Evolutionary conservation across 768 basidiomycete genomes (phyloP), one percentile per base, ranked within the genome.

Genomic region (Suillus plorans): DNA sequence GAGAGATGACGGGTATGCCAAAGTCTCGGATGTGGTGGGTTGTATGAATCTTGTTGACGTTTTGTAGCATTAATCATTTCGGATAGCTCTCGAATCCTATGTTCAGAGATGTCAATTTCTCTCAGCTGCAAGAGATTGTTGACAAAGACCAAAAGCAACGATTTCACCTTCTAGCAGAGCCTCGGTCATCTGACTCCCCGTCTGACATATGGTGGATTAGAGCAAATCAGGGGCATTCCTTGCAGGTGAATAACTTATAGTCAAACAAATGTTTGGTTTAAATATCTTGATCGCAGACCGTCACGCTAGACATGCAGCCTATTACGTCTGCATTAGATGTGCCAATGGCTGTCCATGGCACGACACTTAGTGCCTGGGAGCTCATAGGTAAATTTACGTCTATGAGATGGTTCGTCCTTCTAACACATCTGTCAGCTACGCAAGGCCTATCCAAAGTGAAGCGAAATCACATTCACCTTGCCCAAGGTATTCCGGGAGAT

Each of bases 401-500:
- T 55, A 22, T 25, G 44, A 36, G 36, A 5, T 3, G 42, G 44
- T n/a, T n/a, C 2, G 12, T 41, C 16, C 47, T 47, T 34, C 9
- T 63, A 20, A 47, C 25, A 7, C 53, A 25, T 34, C 47, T 59
- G 53, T 57, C 66, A 95, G 94, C 82, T 16, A 80, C 78, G 8
- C 78, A 87, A 67, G 95, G 95, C 0, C 76, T 97, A 20, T 94
- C 90, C 0, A 88, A 83, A 67, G 97, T 96, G 95, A 82, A 78
- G 14, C 82, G 97, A 31, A 97, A 95, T 71, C 95, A 98, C 71
- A 91, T 99, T 45, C 97, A 99, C 75, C 81, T 97, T 16, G 95
- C 96, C 0, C 91, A 95, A 73, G 89, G 91, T 42, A 78, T 92
- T 4, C 79, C 82, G 3, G 86, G 87, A 1, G 77, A 87, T 2